Conservation (phyloP, 1,284 basidiomycete species). For the Melampsora larici-populina region DNA sequence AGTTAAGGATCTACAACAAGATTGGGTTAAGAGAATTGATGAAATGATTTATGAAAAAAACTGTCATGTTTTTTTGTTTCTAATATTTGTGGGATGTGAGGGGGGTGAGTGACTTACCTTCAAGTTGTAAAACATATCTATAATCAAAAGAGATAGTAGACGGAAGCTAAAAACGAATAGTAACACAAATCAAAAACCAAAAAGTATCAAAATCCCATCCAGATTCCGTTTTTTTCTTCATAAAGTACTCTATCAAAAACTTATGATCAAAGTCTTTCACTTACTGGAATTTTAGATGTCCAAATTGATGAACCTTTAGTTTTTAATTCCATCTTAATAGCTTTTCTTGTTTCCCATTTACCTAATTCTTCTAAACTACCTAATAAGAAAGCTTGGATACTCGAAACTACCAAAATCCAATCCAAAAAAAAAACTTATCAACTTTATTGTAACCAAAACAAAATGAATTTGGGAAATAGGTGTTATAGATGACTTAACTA, state of each 20-base stretch:
- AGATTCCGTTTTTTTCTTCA: too few species aligned
- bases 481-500: not conserved
- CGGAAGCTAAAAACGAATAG: not conserved
- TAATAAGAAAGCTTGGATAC: not conserved
- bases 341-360: not conserved
- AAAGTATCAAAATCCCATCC: too few species aligned
- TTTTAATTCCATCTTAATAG: not conserved
- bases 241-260: too few species aligned
- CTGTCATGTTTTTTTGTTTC: not conserved
- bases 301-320: not conserved
- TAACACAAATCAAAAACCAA: not conserved
- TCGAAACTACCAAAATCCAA: not conserved
- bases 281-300: not conserved
- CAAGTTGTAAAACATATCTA: not conserved
- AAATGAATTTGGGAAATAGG: too few species aligned
- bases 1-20: too few species aligned
- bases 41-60: not conserved
- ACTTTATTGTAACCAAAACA: too few species aligned
- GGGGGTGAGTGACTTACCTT: not conserved
- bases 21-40: not conserved
- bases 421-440: too few species aligned
- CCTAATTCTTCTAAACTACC: not conserved
- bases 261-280: not conserved
- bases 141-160: not conserved
- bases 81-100: not conserved